A percentile compares a stretch with the other conserved stretches of the same genome.
Conservation (phyloP, 768 basidiomycete species). For the Mycena galericulata region DNA sequence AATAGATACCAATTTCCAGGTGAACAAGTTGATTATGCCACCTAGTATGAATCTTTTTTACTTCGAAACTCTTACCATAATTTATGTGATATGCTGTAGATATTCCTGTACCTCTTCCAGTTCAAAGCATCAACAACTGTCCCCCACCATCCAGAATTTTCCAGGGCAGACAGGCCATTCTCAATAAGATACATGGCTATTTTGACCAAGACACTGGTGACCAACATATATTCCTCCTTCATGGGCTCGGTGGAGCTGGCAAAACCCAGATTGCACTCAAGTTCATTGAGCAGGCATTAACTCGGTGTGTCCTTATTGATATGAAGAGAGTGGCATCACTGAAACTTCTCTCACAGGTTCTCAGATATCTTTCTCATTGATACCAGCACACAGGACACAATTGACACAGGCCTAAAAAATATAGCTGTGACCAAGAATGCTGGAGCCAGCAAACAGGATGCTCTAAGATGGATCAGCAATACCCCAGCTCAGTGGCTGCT, state of each 20-base stretch:
- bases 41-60: not conserved
- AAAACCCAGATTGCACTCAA: constrained; percentile 27
- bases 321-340: not conserved
- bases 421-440: not conserved
- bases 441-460: constrained; percentile 10
- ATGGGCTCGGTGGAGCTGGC: constrained; percentile 22
- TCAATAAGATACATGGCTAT: not conserved
- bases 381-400: constrained; percentile 6
- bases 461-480: not conserved
- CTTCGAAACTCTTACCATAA: too few relatives aligned
- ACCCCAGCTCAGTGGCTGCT: not conserved
- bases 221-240: constrained; percentile 11
- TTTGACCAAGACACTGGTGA: not conserved
- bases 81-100: not conserved
- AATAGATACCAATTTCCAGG: constrained; percentile 4
- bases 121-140: not conserved
- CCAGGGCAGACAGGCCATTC: not conserved
- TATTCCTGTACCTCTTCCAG: not conserved
- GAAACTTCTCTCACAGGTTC: constrained; percentile 3
- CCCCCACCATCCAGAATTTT: constrained; percentile 7
- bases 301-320: not conserved
- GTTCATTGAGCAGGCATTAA: constrained; percentile 2
- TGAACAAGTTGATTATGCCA: not conserved
- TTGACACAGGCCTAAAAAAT: constrained; percentile 16
- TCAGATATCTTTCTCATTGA: constrained; percentile 6